Percentiles rank a stretch among this genome's conserved stretches.
Evolutionary conservation across 805 yeast species (phyloP).

Genomic region (Yarrowia keelungensis): DNA sequence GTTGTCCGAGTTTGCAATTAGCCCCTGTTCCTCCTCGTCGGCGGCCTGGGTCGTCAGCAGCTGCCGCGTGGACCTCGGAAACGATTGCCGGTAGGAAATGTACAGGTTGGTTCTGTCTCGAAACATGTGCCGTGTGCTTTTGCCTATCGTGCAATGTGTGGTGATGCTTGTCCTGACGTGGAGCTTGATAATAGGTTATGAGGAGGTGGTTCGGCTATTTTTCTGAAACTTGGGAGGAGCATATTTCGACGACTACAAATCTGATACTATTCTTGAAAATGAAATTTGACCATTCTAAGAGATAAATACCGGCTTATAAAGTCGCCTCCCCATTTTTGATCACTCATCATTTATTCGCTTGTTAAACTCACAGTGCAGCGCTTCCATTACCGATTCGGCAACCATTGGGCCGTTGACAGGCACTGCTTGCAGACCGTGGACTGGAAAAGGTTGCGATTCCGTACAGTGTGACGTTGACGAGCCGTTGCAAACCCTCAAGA

Average conservation of each 20-base stretch:
- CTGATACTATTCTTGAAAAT: background rate
- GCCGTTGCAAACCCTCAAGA: too few relatives aligned
- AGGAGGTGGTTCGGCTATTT: background rate
- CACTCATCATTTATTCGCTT: constrained; percentile 28
- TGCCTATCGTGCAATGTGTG: constrained; percentile 14
- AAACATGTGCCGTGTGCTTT: constrained; percentile 60
- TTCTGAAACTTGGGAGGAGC: background rate
- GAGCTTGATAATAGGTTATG: constrained; percentile 36
- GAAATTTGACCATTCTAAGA: background rate
- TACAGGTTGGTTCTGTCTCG: constrained; percentile 94
- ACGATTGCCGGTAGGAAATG: constrained; percentile 86
- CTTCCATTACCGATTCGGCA: constrained; percentile 31
- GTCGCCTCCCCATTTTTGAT: background rate
- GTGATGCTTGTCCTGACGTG: constrained; percentile 34
- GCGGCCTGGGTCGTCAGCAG: constrained; percentile 50
- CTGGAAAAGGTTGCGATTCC: constrained; percentile 9
- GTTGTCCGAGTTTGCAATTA: constrained; percentile 52
- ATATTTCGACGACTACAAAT: background rate
- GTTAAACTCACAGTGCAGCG: constrained; percentile 14
- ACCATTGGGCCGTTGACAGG: constrained; percentile 30
- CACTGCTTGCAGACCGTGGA: background rate
- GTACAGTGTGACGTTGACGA: background rate
- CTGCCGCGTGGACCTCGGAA: constrained; percentile 65
- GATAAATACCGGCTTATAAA: background rate
- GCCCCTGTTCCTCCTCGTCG: constrained; percentile 65